phyloP scores from a whole-genome alignment of 257 asterid genomes.

The Solanum lycopersicoides region DNA sequence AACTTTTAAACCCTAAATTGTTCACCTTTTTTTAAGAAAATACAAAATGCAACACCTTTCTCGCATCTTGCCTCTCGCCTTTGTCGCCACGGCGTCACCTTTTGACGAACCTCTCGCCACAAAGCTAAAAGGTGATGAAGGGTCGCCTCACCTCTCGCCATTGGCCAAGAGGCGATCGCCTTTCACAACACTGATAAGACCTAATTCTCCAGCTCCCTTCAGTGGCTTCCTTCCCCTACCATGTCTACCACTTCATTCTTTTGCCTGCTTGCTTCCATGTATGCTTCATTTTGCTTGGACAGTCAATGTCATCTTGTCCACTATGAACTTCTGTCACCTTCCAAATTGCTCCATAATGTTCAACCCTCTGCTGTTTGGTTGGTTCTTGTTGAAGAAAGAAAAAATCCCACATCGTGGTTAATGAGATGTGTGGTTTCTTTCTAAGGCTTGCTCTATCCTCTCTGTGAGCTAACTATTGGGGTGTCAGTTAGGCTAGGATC shows the following conservation, averaged over 20 bases:
- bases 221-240: neutral
- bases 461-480: neutral
- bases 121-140: no score
- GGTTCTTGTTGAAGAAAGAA: neutral
- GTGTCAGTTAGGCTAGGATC: neutral
- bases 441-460: neutral
- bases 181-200: neutral
- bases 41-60: no score
- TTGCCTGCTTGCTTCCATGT: neutral
- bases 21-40: no score
- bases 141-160: no score
- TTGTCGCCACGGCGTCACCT: no score
- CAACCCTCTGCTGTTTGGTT: neutral
- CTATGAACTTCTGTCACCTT: neutral
- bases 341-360: neutral
- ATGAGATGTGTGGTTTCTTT: neutral
- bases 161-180: no score
- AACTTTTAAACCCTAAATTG: no score
- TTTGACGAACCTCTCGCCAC: no score
- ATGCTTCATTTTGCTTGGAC: neutral
- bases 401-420: neutral
- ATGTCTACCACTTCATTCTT: neutral
- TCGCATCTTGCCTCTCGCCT: no score
- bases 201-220: neutral
- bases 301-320: neutral